These are phyloP conservation scores for Amorphotheca resinae DNA, from an alignment of 495 filamentous ascomycete species.

Conservation along the genomic window DNA sequence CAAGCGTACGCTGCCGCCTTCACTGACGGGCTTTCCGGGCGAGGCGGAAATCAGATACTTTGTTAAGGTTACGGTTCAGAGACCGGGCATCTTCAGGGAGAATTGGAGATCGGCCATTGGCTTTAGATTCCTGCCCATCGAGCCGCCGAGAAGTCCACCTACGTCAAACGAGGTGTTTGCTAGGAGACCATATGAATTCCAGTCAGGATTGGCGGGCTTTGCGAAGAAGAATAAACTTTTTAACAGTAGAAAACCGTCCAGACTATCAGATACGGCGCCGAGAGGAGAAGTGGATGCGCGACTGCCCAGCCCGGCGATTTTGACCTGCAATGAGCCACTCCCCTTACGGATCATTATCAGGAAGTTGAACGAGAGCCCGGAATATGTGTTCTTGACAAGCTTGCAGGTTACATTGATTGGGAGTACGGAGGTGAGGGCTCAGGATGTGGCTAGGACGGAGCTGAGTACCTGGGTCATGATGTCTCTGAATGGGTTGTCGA, in stretches of 20 bases:
- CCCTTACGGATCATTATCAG: constrained; percentile 69
- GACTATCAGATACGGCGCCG: constrained; percentile 22
- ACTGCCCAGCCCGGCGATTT: constrained; percentile 74
- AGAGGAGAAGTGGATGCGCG: constrained; percentile 59
- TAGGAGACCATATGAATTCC: constrained; percentile 66
- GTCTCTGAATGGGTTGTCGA: constrained; percentile 51
- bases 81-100: constrained; percentile 74
- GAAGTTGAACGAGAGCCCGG: constrained; percentile 51
- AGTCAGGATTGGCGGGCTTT: constrained; percentile 24
- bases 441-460: constrained; percentile 56
- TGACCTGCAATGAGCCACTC: constrained; percentile 78
- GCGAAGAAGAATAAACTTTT: constrained; percentile 40
- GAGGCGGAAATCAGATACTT: constrained; percentile 87
- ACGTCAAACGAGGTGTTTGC: constrained; percentile 73
- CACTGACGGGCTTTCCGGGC: constrained; percentile 66
- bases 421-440: constrained; percentile 62
- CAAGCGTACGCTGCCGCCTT: constrained; percentile 79
- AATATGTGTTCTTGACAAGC: constrained; percentile 57
- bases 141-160: constrained; percentile 61
- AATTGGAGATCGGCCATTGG: constrained; percentile 54
- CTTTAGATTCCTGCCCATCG: constrained; percentile 84
- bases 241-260: constrained; percentile 26
- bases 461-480: constrained; percentile 55
- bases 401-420: constrained; percentile 71
- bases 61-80: constrained; percentile 78